These are phyloP conservation scores for Conringia planisiliqua DNA, from an alignment of 345 rosid genomes.

Conservation along the genomic window DNA sequence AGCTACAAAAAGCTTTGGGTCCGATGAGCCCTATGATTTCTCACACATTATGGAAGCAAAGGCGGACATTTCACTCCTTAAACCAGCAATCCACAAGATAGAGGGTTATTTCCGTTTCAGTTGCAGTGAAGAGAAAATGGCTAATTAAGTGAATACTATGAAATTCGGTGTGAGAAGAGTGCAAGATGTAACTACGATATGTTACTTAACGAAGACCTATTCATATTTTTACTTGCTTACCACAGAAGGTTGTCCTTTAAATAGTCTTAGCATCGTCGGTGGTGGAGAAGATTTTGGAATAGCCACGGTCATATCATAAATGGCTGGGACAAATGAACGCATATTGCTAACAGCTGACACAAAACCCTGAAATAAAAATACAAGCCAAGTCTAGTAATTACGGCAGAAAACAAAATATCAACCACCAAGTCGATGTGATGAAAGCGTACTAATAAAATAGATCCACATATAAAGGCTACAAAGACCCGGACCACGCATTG, in stretches of 20 bases:
- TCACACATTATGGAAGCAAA: background rate
- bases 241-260: slow-evolving; percentile 86
- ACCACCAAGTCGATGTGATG: background rate
- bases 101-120: background rate
- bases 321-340: slow-evolving; percentile 94
- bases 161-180: background rate
- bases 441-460: background rate
- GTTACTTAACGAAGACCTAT: slow-evolving; percentile 1
- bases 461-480: background rate
- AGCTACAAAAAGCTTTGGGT: background rate
- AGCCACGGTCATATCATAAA: slow-evolving; percentile 82
- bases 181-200: background rate
- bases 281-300: slow-evolving; percentile 70
- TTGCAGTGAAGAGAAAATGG: background rate
- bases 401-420: background rate
- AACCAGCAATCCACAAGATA: background rate
- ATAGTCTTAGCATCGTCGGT: slow-evolving; percentile 81
- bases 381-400: slow-evolving; percentile 4
- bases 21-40: background rate
- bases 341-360: slow-evolving; percentile 88
- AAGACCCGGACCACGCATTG: slow-evolving; percentile 9
- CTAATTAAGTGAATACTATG: background rate
- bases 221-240: slow-evolving; percentile 42
- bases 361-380: slow-evolving; percentile 66
- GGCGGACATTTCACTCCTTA: background rate